phyloP scores from a whole-genome alignment of 805 yeast species.

The Saturnispora gosingensis region DNA sequence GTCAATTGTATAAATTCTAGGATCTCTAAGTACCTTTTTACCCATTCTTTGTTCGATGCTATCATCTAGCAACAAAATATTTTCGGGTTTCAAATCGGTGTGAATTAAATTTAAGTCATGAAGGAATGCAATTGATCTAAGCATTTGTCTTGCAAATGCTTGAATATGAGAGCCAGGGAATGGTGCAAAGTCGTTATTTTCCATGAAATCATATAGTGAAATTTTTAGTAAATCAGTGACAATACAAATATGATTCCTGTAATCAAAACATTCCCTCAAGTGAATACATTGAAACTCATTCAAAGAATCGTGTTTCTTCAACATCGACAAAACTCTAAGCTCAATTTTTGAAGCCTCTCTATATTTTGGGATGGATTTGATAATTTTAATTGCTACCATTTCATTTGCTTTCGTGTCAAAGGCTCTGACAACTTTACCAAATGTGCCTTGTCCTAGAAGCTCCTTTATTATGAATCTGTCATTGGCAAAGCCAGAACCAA shows the following conservation, averaged over 20 bases:
- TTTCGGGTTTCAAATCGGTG: constrained; percentile 96
- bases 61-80: constrained; percentile 60
- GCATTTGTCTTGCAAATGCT: constrained; percentile 75
- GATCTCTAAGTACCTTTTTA: constrained; percentile 50
- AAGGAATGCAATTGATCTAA: constrained; percentile 76
- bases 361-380: constrained; percentile 85
- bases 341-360: constrained; percentile 94
- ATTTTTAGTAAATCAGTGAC: constrained; percentile 82
- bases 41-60: constrained; percentile 33
- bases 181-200: constrained; percentile 72
- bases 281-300: constrained; percentile 74
- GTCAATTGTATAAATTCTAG: constrained; percentile 83
- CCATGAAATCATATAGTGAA: constrained; percentile 84
- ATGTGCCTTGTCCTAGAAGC: constrained; percentile 84
- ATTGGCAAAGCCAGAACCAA: constrained; percentile 59
- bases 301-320: constrained; percentile 60
- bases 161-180: constrained; percentile 93
- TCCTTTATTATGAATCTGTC: constrained; percentile 55
- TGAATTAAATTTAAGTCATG: constrained; percentile 89
- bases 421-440: constrained; percentile 85
- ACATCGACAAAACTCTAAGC: constrained; percentile 66
- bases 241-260: constrained; percentile 85
- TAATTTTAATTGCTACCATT: constrained; percentile 83
- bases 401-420: constrained; percentile 51
- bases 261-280: constrained; percentile 83